These are phyloP conservation scores for Echinosophora koreensis DNA, from an alignment of 306 rosid genomes.

Conservation along the genomic window DNA sequence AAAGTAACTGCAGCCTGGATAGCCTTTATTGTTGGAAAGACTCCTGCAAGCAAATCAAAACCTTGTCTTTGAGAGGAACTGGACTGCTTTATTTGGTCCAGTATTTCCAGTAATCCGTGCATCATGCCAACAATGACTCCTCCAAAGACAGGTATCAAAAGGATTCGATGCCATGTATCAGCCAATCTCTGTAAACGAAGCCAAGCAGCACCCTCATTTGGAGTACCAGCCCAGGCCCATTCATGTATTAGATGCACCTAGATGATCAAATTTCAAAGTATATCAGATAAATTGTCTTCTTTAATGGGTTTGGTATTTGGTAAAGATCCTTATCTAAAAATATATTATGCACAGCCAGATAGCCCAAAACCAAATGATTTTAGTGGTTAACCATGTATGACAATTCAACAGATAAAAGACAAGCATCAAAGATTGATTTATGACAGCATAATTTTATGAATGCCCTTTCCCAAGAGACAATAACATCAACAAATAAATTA, in stretches of 20 bases:
- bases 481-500: neutral
- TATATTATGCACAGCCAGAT: neutral
- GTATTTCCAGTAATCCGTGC: slow-evolving; percentile 93
- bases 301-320: neutral
- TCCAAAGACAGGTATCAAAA: slow-evolving; percentile 87
- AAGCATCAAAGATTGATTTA: slow-evolving; percentile 26
- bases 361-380: slow-evolving; percentile 23
- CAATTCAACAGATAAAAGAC: neutral
- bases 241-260: slow-evolving; percentile 95
- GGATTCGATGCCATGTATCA: slow-evolving; percentile 97
- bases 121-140: slow-evolving; percentile 98
- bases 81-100: slow-evolving; percentile 85
- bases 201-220: slow-evolving; percentile 97
- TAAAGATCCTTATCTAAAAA: neutral
- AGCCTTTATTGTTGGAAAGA: slow-evolving; percentile 86
- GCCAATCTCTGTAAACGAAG: slow-evolving; percentile 91
- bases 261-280: slow-evolving; percentile 47
- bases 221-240: slow-evolving; percentile 99
- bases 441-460: slow-evolving; percentile 1
- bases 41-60: slow-evolving; percentile 84
- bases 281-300: slow-evolving; percentile 40
- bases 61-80: slow-evolving; percentile 78
- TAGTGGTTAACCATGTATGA: neutral
- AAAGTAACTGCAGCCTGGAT: slow-evolving; percentile 94
- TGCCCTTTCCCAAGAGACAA: neutral